Evolutionary conservation across 2,329 filamentous ascomycete species (phyloP).

Genomic region (Helotiales sp.): DNA sequence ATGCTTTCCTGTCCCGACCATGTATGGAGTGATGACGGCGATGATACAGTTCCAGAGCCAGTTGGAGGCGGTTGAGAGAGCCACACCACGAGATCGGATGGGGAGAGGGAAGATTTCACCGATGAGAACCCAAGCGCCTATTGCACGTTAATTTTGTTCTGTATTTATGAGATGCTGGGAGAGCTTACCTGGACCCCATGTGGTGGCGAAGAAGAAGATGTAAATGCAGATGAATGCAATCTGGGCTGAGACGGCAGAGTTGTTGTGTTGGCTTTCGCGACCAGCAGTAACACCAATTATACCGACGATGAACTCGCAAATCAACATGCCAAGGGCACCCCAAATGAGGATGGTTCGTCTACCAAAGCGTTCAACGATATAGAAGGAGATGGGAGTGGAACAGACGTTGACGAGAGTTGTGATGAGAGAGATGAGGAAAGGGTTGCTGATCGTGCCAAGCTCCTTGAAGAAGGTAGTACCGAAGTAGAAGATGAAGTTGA

Average conservation of each 20-base stretch:
- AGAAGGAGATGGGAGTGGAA: conserved; percentile 88
- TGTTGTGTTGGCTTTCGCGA: conserved; percentile 54
- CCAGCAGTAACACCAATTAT: conserved; percentile 69
- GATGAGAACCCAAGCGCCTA: conserved; percentile 71
- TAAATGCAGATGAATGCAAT: conserved; percentile 90
- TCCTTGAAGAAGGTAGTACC: conserved; percentile 82
- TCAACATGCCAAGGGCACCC: conserved; percentile 78
- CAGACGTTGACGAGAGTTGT: conserved; percentile 86
- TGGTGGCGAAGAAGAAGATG: conserved; percentile 89
- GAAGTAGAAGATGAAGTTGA: conserved; percentile 93
- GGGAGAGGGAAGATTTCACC: conserved; percentile 90
- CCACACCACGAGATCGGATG: conserved; percentile 85
- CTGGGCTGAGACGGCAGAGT: conserved; percentile 61
- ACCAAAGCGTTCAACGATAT: conserved; percentile 77
- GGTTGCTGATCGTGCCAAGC: conserved; percentile 72
- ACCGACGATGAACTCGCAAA: conserved; percentile 84
- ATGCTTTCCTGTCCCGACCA: conserved; percentile 60
- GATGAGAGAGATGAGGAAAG: conserved; percentile 81
- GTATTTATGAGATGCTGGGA: conserved; percentile 41
- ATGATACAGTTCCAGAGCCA: conserved; percentile 83
- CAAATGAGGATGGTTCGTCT: conserved; percentile 77
- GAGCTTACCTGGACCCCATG: conserved; percentile 67
- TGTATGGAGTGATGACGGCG: conserved; percentile 72
- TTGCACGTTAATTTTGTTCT: background rate
- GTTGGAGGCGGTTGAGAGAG: conserved; percentile 83